Evolutionary conservation across 164 flowering plant genomes (phyloP), one percentile per base, ranked within the genome.

Genomic region (Magnolia officinalis): DNA sequence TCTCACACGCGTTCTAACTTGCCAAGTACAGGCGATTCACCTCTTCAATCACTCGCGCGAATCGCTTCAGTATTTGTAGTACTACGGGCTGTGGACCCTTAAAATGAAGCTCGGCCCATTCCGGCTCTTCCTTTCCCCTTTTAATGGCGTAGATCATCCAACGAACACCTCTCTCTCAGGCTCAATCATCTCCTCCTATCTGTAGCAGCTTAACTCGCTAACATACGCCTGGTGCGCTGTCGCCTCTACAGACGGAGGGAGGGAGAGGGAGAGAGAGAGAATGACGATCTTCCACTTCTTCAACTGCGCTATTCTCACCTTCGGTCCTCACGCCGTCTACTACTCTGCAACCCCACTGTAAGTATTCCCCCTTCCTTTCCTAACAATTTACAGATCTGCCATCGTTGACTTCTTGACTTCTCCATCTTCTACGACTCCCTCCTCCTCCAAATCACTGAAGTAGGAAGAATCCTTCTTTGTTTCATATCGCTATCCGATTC

Each of bases 281-380:
- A 95, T 95, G 99, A 95, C 99, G 84, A 71, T 95, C 78, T 95
- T 95, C 71, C 99, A 95, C 90, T 95, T 95, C 92, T 89, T 94
- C 89, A 95, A 95, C 90, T 95, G 99, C 51, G 99, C 99, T 9
- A 89, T 93, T 72, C 87, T 95, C 29, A 95, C 99, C 0, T 95
- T 95, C 78, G 97, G 97, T 59, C 99, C 99, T 80, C 99, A 96
- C 86, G 97, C 97, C 75, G 95, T 96, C 70, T 96, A 94, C 88
- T 96, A 96, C 87, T 92, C 99, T 21, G 99, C 98, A 65, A 96
- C 99, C 9, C 98, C 99, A 1, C 70, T 96, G 99, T 96, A 79
- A 77, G 92, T 80, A 59, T 21, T 63, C 69, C 26, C 20, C 50
- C 21, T 18, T 14, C 14, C 20, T 31, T 73, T 66, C 16, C 71